A percentile compares a stretch with the other conserved stretches of the same genome.
Evolutionary conservation across 2,329 filamentous ascomycete species (phyloP).

Genomic region (Plenodomus lindquistii): DNA sequence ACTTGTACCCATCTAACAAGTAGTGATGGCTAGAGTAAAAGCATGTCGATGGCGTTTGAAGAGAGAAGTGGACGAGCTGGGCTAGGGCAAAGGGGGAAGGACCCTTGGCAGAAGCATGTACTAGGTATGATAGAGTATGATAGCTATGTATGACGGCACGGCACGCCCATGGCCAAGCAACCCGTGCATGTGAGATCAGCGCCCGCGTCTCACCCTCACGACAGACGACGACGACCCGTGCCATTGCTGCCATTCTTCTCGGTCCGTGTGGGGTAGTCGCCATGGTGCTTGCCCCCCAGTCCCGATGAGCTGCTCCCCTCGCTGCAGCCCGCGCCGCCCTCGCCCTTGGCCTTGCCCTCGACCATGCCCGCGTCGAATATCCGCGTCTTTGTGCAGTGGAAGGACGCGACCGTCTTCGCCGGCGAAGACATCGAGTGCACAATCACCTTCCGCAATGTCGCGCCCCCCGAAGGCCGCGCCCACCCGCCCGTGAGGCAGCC

Average conservation of each 20-base stretch:
- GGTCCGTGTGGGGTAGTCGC: slow-evolving; percentile 18
- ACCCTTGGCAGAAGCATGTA: too few relatives aligned
- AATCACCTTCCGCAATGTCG: slow-evolving; percentile 92
- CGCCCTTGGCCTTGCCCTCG: slow-evolving; percentile 14
- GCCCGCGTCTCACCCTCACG: neutral
- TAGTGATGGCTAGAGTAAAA: neutral
- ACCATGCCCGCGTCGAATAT: slow-evolving; percentile 64
- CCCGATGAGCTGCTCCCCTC: slow-evolving; percentile 37
- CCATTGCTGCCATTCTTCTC: slow-evolving; percentile 5
- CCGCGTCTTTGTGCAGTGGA: slow-evolving; percentile 93
- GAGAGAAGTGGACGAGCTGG: too few relatives aligned
- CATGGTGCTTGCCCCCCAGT: slow-evolving; percentile 32
- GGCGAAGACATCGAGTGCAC: slow-evolving; percentile 95
- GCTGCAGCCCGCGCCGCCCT: slow-evolving; percentile 32
- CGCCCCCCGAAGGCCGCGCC: slow-evolving; percentile 50
- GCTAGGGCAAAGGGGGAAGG: too few relatives aligned
- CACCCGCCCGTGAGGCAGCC: slow-evolving; percentile 34
- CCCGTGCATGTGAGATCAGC: neutral
- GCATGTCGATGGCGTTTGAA: too few relatives aligned
- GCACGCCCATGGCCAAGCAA: too few relatives aligned
- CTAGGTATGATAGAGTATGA: too few relatives aligned
- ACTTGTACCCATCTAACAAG: slow-evolving; percentile 56
- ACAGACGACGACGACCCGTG: slow-evolving; percentile 1
- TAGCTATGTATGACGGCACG: too few relatives aligned
- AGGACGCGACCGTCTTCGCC: slow-evolving; percentile 91